phyloP scores from a whole-genome alignment of 2,329 filamentous ascomycete species.

The Coleophoma cylindrospora region DNA sequence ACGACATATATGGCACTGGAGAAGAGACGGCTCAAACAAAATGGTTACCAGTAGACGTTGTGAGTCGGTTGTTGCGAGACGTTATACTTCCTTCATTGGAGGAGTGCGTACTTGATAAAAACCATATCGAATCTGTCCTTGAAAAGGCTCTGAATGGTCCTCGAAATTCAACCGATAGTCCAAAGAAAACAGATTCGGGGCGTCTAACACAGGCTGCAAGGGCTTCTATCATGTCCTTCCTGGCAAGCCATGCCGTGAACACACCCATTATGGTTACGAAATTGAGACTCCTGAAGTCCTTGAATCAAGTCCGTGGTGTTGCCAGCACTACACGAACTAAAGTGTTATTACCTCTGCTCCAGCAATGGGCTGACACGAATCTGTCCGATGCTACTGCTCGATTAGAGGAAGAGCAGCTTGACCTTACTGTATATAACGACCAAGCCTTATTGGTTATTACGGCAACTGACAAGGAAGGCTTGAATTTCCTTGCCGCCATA shows the following conservation, averaged over 20 bases:
- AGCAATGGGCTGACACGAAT: constrained; percentile 59
- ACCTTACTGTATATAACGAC: constrained; percentile 42
- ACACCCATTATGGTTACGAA: constrained; percentile 69
- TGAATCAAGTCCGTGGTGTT: constrained; percentile 70
- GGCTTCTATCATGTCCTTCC: constrained; percentile 61
- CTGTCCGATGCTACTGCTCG: constrained; percentile 43
- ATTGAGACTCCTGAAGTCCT: constrained; percentile 61
- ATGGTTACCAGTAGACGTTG: constrained; percentile 54
- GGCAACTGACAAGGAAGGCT: constrained; percentile 51
- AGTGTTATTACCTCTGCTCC: constrained; percentile 69
- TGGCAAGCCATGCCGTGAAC: constrained; percentile 66
- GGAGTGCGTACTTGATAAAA: constrained; percentile 77
- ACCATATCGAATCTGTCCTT: constrained; percentile 62
- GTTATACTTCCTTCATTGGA: constrained; percentile 73
- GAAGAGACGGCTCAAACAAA: constrained; percentile 40
- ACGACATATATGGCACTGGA: constrained; percentile 58
- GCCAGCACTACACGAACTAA: constrained; percentile 66
- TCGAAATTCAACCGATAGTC: constrained; percentile 31
- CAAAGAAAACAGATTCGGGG: constrained; percentile 38
- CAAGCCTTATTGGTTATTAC: constrained; percentile 47
- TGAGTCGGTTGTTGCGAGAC: constrained; percentile 55
- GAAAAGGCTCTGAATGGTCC: constrained; percentile 53
- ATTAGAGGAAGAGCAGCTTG: constrained; percentile 43
- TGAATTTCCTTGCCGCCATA: constrained; percentile 46
- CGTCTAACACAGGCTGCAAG: constrained; percentile 54